These are phyloP conservation scores for Populus simonii DNA, from an alignment of 345 rosid genomes.

Conservation along the genomic window DNA sequence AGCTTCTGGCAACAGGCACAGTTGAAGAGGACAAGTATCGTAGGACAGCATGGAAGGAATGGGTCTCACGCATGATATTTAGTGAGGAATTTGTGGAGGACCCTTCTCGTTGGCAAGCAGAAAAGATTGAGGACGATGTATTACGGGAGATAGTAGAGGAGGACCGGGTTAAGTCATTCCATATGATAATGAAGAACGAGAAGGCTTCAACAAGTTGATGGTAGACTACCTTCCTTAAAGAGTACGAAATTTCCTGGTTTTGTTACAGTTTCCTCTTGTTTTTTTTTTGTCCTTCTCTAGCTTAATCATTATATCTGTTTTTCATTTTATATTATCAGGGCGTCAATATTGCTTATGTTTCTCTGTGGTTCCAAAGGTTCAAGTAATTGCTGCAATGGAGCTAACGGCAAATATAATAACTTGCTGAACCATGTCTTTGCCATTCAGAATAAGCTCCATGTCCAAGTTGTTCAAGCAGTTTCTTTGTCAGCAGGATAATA, in stretches of 20 bases:
- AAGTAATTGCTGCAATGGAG: background rate
- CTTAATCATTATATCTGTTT: background rate
- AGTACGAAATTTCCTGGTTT: constrained; percentile 10
- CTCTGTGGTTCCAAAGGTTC: background rate
- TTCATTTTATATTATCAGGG: background rate
- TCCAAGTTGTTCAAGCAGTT: background rate
- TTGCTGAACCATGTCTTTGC: background rate
- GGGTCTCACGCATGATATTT: constrained; percentile 95
- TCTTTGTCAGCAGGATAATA: background rate
- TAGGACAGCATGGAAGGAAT: constrained; percentile 96
- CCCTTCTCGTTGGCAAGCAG: constrained; percentile 84
- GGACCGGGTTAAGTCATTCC: constrained; percentile 79
- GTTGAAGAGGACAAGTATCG: constrained; percentile 85
- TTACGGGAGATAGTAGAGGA: constrained; percentile 83
- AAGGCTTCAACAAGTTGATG: constrained; percentile 77
- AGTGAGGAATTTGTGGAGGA: constrained; percentile 91
- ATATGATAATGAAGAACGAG: constrained; percentile 95
- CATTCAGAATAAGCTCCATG: background rate
- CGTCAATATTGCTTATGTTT: background rate
- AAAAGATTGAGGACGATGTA: constrained; percentile 85
- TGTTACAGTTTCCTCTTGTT: background rate
- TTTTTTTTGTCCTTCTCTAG: background rate
- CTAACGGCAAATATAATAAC: background rate
- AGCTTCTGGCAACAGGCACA: constrained; percentile 72
- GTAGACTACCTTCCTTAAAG: background rate